Conservation (phyloP, 805 yeast genomes). For the Wickerhamiella azymoides region DNA sequence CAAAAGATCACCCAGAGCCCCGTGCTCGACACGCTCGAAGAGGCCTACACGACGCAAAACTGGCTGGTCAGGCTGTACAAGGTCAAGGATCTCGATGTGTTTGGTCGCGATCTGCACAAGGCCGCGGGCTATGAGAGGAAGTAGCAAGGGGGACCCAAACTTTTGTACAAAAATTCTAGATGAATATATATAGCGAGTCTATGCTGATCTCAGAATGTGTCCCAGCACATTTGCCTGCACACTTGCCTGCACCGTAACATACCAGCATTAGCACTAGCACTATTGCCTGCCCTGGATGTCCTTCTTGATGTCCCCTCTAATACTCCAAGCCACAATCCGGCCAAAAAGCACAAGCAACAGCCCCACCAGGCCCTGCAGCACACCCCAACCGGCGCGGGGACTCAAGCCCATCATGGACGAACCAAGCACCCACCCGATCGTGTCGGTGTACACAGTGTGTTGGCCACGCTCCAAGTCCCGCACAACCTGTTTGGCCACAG, state of each 20-base stretch:
- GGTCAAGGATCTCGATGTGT: slow-evolving; percentile 73
- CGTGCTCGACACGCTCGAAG: slow-evolving; percentile 67
- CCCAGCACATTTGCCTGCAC: too few relatives aligned
- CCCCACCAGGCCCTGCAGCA: slow-evolving; percentile 18
- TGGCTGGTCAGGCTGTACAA: slow-evolving; percentile 93
- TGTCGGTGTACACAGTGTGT: slow-evolving; percentile 67
- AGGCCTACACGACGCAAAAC: slow-evolving; percentile 88
- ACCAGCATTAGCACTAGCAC: too few relatives aligned
- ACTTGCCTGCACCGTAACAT: too few relatives aligned
- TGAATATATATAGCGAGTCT: too few relatives aligned
- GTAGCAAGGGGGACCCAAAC: not conserved
- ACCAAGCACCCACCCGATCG: slow-evolving; percentile 66
- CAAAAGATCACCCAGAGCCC: slow-evolving; percentile 49
- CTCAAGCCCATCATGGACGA: slow-evolving; percentile 30
- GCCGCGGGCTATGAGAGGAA: slow-evolving; percentile 10
- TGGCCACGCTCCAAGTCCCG: slow-evolving; percentile 47
- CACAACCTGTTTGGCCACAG: slow-evolving; percentile 51
- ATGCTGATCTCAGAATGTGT: too few relatives aligned
- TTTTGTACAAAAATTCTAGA: too few relatives aligned
- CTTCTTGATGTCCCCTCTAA: slow-evolving; percentile 14
- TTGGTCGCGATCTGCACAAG: slow-evolving; percentile 51
- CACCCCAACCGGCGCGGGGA: slow-evolving; percentile 19
- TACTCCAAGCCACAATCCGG: slow-evolving; percentile 16
- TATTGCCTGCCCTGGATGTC: too few relatives aligned
- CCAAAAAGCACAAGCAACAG: slow-evolving; percentile 16